These are phyloP conservation scores for Claviceps sp. DNA, from an alignment of 2,329 filamentous ascomycete genomes.

Conservation along the genomic window DNA sequence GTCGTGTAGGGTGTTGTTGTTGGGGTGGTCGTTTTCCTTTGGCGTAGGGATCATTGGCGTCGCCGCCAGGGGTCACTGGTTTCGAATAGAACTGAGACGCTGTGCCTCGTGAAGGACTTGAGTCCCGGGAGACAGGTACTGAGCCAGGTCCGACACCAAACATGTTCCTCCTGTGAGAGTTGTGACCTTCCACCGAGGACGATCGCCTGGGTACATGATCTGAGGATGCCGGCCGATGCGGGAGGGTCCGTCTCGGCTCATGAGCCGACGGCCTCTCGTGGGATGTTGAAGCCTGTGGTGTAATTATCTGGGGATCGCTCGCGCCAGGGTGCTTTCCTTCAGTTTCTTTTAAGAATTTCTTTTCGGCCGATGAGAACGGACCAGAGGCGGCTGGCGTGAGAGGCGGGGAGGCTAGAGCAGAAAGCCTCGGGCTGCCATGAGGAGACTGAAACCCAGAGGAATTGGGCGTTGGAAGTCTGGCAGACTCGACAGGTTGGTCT, in stretches of 20 bases:
- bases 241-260: slow-evolving; percentile 25
- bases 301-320: slow-evolving; percentile 38
- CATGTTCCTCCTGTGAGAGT: slow-evolving; percentile 39
- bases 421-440: slow-evolving; percentile 50
- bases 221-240: slow-evolving; percentile 29
- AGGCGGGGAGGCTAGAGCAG: slow-evolving; percentile 73
- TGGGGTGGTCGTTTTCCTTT: slow-evolving; percentile 65
- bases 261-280: slow-evolving; percentile 35
- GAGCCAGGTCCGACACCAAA: slow-evolving; percentile 40
- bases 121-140: slow-evolving; percentile 44
- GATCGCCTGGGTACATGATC: slow-evolving; percentile 29
- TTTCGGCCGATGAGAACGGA: slow-evolving; percentile 20
- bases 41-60: slow-evolving; percentile 77
- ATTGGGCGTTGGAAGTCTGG: slow-evolving; percentile 49
- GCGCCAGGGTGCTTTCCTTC: slow-evolving; percentile 26
- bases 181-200: slow-evolving; percentile 25
- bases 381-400: slow-evolving; percentile 72
- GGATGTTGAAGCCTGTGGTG: slow-evolving; percentile 51
- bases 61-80: slow-evolving; percentile 66
- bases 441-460: slow-evolving; percentile 55
- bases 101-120: slow-evolving; percentile 49
- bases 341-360: slow-evolving; percentile 17
- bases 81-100: slow-evolving; percentile 55
- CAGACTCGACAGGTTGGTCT: slow-evolving; percentile 45
- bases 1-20: slow-evolving; percentile 46